A percentile compares a stretch with the other conserved stretches of the same genome.
Evolutionary conservation across 352 stramenopile genomes (phyloP).

Genomic region (Thalassiosira exigua): DNA sequence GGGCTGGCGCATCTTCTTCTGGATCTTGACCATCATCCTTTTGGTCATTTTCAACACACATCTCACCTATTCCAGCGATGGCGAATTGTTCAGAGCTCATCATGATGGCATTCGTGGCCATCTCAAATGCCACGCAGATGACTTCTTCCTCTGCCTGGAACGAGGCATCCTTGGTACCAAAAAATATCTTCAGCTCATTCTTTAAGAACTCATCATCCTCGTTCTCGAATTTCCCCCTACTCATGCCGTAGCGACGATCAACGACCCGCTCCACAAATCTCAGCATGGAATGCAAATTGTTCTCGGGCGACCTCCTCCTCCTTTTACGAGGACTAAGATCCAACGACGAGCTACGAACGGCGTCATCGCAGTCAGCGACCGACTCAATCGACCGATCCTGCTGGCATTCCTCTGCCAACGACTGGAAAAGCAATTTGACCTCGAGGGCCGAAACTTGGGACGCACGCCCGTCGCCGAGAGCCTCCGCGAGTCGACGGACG

Average conservation of each 20-base stretch:
- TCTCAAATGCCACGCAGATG: conserved; percentile 40
- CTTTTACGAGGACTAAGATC: conserved; percentile 24
- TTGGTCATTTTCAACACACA: too few species aligned
- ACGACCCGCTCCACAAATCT: conserved; percentile 38
- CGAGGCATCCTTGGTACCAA: conserved; percentile 34
- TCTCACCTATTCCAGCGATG: too few species aligned
- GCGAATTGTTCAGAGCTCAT: conserved; percentile 36
- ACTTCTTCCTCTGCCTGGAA: conserved; percentile 43
- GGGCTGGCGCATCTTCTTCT: too few species aligned
- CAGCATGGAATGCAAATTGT: conserved; percentile 52
- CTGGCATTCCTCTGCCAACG: conserved; percentile 33
- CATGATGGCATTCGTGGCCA: conserved; percentile 55
- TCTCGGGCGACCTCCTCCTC: conserved; percentile 19
- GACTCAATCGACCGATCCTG: not conserved
- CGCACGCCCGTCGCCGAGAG: conserved; percentile 8
- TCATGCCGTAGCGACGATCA: conserved; percentile 23
- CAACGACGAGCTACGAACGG: not conserved
- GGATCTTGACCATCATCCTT: too few species aligned
- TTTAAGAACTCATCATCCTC: conserved; percentile 24
- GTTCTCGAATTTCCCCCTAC: not conserved
- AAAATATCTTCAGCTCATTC: conserved; percentile 34
- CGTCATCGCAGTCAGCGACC: not conserved
- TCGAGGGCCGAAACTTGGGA: conserved; percentile 19
- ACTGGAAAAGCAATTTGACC: conserved; percentile 30
- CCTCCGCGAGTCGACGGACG: not conserved